Evolutionary conservation across 1,284 basidiomycete genomes (phyloP).

Genomic region (Serendipita sp.): DNA sequence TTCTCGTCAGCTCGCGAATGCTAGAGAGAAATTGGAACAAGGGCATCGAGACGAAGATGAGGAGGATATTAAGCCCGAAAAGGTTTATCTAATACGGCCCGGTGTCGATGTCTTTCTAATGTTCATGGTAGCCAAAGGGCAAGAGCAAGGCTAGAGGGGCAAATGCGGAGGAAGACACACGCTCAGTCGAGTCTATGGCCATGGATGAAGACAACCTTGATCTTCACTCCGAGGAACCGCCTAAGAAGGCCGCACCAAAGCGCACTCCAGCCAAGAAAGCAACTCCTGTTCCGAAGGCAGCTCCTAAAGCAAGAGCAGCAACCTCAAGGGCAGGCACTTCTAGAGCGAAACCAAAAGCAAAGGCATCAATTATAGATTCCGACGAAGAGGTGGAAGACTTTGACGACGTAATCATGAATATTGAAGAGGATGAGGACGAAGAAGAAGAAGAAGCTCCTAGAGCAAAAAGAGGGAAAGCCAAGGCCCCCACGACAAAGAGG

Average conservation of each 20-base stretch:
- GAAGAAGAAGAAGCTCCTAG: slow-evolving; percentile 37
- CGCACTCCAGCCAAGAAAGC: slow-evolving; percentile 16
- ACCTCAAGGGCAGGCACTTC: slow-evolving; percentile 22
- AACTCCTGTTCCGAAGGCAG: slow-evolving; percentile 22
- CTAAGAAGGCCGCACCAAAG: slow-evolving; percentile 13
- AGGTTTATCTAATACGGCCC: slow-evolving; percentile 21
- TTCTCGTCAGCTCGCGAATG: background rate
- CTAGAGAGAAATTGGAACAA: slow-evolving; percentile 36
- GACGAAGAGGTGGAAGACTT: slow-evolving; percentile 38
- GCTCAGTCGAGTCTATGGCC: slow-evolving; percentile 61
- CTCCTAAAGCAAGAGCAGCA: slow-evolving; percentile 31
- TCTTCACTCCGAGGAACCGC: slow-evolving; percentile 32
- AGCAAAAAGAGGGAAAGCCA: slow-evolving; percentile 38
- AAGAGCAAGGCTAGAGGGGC: slow-evolving; percentile 32
- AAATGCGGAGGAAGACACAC: slow-evolving; percentile 32
- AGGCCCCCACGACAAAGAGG: slow-evolving; percentile 50
- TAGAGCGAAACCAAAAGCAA: slow-evolving; percentile 30
- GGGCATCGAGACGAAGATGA: slow-evolving; percentile 44
- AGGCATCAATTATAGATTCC: slow-evolving; percentile 38
- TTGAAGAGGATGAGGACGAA: slow-evolving; percentile 32
- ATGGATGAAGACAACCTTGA: slow-evolving; percentile 41
- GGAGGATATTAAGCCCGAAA: slow-evolving; percentile 36
- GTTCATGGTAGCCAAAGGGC: slow-evolving; percentile 29
- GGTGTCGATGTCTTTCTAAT: slow-evolving; percentile 5
- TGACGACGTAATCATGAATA: slow-evolving; percentile 21